Evolutionary conservation across 192 early-diverging fungal species (phyloP).

Genomic region (Coemansia sp.): DNA sequence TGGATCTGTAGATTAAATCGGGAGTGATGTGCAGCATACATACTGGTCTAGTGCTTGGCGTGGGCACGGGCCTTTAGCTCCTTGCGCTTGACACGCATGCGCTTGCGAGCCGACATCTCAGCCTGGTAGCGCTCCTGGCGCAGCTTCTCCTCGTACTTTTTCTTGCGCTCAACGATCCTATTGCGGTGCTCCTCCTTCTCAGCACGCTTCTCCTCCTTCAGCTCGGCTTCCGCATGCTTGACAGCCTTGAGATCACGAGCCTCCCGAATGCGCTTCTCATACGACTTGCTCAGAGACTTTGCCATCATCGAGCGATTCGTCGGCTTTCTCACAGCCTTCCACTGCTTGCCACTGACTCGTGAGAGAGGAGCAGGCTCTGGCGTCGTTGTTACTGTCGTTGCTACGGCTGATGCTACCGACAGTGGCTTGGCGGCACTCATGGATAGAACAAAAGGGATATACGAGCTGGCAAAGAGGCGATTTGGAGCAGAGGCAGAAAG

Average conservation of each 20-base stretch:
- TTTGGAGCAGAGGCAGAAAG: not conserved
- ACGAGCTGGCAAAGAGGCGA: not conserved
- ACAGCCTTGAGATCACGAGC: conserved; percentile 21
- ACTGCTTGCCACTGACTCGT: conserved; percentile 43
- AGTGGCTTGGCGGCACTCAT: not conserved
- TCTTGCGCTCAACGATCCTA: conserved; percentile 42
- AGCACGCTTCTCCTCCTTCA: conserved; percentile 39
- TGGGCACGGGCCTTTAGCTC: conserved; percentile 50
- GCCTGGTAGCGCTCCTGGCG: conserved; percentile 35
- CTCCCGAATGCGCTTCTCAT: conserved; percentile 41
- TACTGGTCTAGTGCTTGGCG: conserved; percentile 41
- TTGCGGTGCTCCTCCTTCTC: conserved; percentile 28
- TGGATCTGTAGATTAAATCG: not conserved
- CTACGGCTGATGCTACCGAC: conserved; percentile 4
- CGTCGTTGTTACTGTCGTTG: not conserved
- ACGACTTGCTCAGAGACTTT: conserved; percentile 39
- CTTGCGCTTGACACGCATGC: conserved; percentile 53
- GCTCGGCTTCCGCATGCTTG: conserved; percentile 30
- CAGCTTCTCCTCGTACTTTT: conserved; percentile 39
- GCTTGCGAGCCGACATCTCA: conserved; percentile 50
- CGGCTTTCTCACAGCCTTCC: conserved; percentile 45
- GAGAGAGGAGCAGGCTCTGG: conserved; percentile 21
- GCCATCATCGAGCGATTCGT: conserved; percentile 46
- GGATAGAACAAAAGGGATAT: not conserved
- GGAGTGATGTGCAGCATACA: not conserved